These are phyloP conservation scores for Malus asiatica DNA, from an alignment of 306 rosid species.

Conservation along the genomic window DNA sequence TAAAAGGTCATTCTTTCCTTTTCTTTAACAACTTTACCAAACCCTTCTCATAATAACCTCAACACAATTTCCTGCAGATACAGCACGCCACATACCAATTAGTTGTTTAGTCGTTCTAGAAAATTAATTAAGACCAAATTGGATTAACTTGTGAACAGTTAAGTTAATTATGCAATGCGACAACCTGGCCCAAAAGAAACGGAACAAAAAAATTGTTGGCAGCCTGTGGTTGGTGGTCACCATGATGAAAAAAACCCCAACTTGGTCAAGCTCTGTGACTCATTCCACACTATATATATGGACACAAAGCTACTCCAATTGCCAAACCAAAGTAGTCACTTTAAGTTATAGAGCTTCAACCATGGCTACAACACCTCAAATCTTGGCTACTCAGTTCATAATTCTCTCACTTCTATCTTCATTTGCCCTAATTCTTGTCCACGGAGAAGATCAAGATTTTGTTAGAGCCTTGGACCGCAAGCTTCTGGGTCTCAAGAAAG, in stretches of 20 bases:
- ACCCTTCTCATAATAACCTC: not conserved
- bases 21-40: not conserved
- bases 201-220: not conserved
- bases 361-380: constrained; percentile 25
- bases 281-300: not conserved
- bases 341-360: not conserved
- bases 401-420: constrained; percentile 14
- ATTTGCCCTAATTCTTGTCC: not conserved
- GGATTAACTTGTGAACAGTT: too few relatives aligned
- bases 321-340: not conserved
- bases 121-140: too few relatives aligned
- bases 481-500: constrained; percentile 24
- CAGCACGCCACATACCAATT: not conserved
- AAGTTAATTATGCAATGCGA: not conserved
- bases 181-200: not conserved
- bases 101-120: not conserved
- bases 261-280: not conserved
- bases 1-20: not conserved
- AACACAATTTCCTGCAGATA: not conserved
- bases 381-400: constrained; percentile 1
- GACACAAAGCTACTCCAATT: not conserved
- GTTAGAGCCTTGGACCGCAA: constrained; percentile 15
- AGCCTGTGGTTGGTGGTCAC: not conserved
- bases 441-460: constrained; percentile 7
- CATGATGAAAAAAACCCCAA: not conserved